Percentiles rank a stretch among this genome's conserved stretches.
Evolutionary conservation across 352 stramenopile species (phyloP).

Genomic region (Phytopythium mirpurense): DNA sequence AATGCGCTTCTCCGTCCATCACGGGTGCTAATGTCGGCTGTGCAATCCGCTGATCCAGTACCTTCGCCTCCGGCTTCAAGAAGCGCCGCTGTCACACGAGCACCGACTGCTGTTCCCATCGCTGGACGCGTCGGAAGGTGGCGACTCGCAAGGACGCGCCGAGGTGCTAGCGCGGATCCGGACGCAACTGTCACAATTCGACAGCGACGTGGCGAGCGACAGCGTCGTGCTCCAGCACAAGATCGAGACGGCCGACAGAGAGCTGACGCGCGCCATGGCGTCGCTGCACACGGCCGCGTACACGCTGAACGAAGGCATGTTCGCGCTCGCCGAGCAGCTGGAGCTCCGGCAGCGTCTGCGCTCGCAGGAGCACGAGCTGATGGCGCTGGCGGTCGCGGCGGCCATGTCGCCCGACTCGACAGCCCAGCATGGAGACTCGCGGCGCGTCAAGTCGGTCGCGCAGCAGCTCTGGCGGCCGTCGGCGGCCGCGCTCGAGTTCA

Average conservation of each 20-base stretch:
- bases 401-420: constrained; percentile 14
- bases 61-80: constrained; percentile 59
- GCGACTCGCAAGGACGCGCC: constrained; percentile 8
- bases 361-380: constrained; percentile 39
- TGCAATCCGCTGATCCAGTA: no score
- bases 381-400: constrained; percentile 32
- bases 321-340: constrained; percentile 54
- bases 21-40: no score
- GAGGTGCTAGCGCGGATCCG: constrained; percentile 56
- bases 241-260: constrained; percentile 65
- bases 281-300: constrained; percentile 53
- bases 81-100: constrained; percentile 53
- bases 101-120: constrained; percentile 68
- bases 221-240: constrained; percentile 66
- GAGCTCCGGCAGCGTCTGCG: constrained; percentile 35
- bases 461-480: constrained; percentile 29
- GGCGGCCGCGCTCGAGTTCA: constrained; percentile 33
- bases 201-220: constrained; percentile 65
- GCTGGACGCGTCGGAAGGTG: constrained; percentile 18
- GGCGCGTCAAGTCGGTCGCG: neutral
- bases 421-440: neutral
- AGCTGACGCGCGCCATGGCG: constrained; percentile 43
- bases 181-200: constrained; percentile 48
- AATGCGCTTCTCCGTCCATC: no score
- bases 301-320: constrained; percentile 52